Percentiles rank a stretch among this genome's conserved stretches.
phyloP scores from a whole-genome alignment of 768 basidiomycete genomes.

The Naematelia encephala region DNA sequence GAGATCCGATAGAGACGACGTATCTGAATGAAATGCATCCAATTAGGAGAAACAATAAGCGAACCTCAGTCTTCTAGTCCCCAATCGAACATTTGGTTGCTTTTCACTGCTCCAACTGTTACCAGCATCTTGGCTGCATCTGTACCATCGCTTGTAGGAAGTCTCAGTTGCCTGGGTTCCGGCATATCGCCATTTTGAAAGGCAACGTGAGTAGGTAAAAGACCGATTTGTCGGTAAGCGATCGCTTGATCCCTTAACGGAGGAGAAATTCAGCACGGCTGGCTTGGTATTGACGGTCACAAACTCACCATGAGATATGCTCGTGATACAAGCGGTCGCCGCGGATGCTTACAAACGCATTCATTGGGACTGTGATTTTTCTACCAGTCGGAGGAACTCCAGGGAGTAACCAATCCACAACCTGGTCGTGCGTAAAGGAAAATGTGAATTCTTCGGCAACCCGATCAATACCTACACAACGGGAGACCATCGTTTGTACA shows the following conservation, averaged over 20 bases:
- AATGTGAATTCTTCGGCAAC: slow-evolving; percentile 59
- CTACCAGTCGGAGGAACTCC: slow-evolving; percentile 59
- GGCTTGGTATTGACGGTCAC: background rate
- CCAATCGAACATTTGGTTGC: slow-evolving; percentile 10
- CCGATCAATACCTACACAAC: slow-evolving; percentile 54
- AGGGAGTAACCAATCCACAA: slow-evolving; percentile 52
- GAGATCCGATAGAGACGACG: slow-evolving; percentile 3
- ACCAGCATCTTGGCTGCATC: slow-evolving; percentile 5
- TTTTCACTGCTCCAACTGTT: slow-evolving; percentile 8
- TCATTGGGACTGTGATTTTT: slow-evolving; percentile 57
- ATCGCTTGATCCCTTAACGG: slow-evolving; percentile 56
- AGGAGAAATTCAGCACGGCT: background rate
- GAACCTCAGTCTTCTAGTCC: background rate
- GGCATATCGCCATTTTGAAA: slow-evolving; percentile 9
- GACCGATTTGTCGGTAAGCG: slow-evolving; percentile 52
- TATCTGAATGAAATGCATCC: background rate
- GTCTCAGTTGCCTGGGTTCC: background rate
- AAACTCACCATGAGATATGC: slow-evolving; percentile 44
- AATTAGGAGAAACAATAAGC: background rate
- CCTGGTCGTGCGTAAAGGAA: slow-evolving; percentile 35
- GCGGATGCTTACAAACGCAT: slow-evolving; percentile 60
- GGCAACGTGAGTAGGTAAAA: slow-evolving; percentile 43
- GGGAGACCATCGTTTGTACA: slow-evolving; percentile 51
- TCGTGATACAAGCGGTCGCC: slow-evolving; percentile 59
- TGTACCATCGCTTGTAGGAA: slow-evolving; percentile 9